Evolutionary conservation across 352 stramenopile species (phyloP), one percentile per base, ranked within the genome.

Genomic region (Pythium pyrilobum): DNA sequence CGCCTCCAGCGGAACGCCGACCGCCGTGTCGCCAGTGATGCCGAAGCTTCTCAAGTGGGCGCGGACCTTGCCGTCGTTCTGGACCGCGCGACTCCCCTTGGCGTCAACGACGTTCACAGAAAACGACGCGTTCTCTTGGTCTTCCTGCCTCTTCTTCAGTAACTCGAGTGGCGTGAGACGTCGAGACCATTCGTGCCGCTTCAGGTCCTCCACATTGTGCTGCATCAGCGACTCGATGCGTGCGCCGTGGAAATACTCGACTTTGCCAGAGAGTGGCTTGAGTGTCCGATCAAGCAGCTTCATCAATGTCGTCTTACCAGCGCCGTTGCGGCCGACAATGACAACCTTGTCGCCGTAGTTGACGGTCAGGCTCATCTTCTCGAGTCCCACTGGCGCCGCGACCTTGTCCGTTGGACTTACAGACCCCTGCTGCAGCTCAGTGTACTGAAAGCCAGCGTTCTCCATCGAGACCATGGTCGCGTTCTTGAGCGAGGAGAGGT

Each of bases 261-360:
- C 54, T 42, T 78, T 78, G 6, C 72, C 73, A 10, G 48, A 25
- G 11, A 66, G 67, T 11, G 74, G 72, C 45, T 58, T 55, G 45
- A 98, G 64, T 36, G 87, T 79, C 10, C 89, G 79, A 24, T 81
- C 81, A 43, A 98, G 85, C 4, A 98, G 75, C 61, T 96, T 97
- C 52, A 92, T 85, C 8, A 89, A 56, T 10, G 82, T 92, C 12
- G 77, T 89, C 67, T 98, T 98, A 5, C 93, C 92, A 9, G 90
- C 89, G 45, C 95, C 95, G 58, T 98, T 98, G 61, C 98, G 94
- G 0, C 95, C 95, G 36, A 97, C 87, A 1, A 97, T 56, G 25
- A 93, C 83, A 34, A 97, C 73, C 23, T 86, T 84, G 33, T 89
- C 72, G 2, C 82, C 82, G 49, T 90, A 86, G 31, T 88, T 71